Base-by-base conservation (phyloP, 805 yeast species). In the Candida adriatica region DNA sequence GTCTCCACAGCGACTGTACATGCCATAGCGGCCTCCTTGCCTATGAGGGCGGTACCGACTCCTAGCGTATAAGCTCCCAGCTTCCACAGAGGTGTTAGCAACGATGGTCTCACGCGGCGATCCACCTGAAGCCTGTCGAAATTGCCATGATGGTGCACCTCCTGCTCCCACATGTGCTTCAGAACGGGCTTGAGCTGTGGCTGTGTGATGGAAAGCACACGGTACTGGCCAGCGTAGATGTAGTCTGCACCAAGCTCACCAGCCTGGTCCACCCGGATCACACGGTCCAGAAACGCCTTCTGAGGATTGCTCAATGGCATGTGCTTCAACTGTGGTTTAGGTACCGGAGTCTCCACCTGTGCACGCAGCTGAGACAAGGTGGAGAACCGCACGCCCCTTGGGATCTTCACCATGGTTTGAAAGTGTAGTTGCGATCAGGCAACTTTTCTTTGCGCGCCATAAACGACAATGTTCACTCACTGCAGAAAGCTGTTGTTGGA, bases 1-100 rank as follows among this genome's bases (percentile, higher is more conserved):
- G 98, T 92, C 58, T 92, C 98, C 2, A 92, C 97, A 0, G 97
- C 97, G 38, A 88, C 97, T 0, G 98, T 92, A 55, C 98, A 92
- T 1, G 98, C 97, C 98, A 92, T 92, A 3, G 98, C 97, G 3
- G 95, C 96, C 53, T 90, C 96, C 50, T 86, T 85, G 13, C 96
- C 80, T 41, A 87, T 58, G 33, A 82, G 46, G 0, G 95, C 96
- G 1, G 97, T 92, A 1, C 79, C 81, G 2, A 75, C 74, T 4
- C 98, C 98, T 63, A 92, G 66, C 1, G 78, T 77, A 30, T 81
- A 66, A 0, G 98, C 97, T 4, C 96, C 97, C 0, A 73, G 57
- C 53, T 83, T 87, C 98, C 98, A 92, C 1, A 85, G 48, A 2
- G 98, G 98, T 0, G 97, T 88, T 24, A 92, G 58, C 11, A 92